Percentiles rank a stretch among this genome's conserved stretches.
Conservation (phyloP, 2,329 filamentous ascomycete genomes). For the Magnaporthiopsis rhizophila region DNA sequence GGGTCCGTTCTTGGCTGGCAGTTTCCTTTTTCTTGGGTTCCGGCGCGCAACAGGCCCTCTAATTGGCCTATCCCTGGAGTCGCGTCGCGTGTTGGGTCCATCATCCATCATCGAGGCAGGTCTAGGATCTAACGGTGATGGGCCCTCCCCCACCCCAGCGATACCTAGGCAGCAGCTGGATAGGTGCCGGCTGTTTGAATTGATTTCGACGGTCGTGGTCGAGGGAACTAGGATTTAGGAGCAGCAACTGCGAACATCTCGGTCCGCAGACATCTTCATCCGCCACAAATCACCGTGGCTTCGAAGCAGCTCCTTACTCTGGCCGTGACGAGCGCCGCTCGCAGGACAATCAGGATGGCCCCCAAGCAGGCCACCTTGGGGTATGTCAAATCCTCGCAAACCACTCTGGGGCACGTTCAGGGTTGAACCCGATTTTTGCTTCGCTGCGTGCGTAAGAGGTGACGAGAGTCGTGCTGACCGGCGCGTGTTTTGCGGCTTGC, state of each 20-base stretch:
- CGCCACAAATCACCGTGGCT: conserved; percentile 9
- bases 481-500: conserved; percentile 9
- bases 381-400: conserved; percentile 74
- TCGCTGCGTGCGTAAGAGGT: background rate
- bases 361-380: conserved; percentile 75
- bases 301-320: conserved; percentile 14
- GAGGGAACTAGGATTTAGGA: background rate
- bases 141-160: too few species aligned
- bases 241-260: too few species aligned
- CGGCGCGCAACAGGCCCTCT: too few species aligned
- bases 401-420: conserved; percentile 59
- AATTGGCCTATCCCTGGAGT: too few species aligned
- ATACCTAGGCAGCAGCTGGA: too few species aligned
- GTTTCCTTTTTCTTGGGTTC: too few species aligned
- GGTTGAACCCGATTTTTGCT: background rate
- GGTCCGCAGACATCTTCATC: too few species aligned
- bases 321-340: conserved; percentile 13
- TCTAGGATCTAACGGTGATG: too few species aligned
- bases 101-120: too few species aligned
- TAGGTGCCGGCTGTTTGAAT: background rate
- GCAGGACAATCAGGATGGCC: conserved; percentile 22
- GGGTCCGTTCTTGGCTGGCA: too few species aligned
- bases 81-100: too few species aligned
- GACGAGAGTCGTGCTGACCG: conserved; percentile 4
- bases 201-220: background rate